These are phyloP conservation scores for Vachellia pachyceras DNA, from an alignment of 306 rosid genomes.

Conservation along the genomic window DNA sequence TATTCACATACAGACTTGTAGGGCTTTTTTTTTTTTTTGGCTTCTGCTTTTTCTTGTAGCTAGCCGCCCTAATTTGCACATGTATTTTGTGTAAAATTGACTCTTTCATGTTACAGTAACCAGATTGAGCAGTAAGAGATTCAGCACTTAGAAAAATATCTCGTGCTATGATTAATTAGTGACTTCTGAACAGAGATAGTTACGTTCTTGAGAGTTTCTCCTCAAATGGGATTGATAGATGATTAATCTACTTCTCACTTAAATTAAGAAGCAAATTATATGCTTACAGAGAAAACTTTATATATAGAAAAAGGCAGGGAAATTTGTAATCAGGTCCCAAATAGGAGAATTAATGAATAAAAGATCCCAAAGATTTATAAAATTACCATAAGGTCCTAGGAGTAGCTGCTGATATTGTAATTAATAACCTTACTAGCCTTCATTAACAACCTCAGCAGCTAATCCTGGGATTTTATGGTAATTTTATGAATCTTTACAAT, in stretches of 20 bases:
- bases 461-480: too few relatives aligned
- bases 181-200: not conserved
- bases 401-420: too few relatives aligned
- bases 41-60: slow-evolving; percentile 5
- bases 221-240: not conserved
- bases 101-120: not conserved
- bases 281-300: too few relatives aligned
- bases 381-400: too few relatives aligned
- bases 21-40: not conserved
- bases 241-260: not conserved
- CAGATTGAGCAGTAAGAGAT: not conserved
- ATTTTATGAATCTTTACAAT: too few relatives aligned
- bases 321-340: too few relatives aligned
- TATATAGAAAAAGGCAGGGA: too few relatives aligned
- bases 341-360: too few relatives aligned
- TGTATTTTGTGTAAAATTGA: not conserved
- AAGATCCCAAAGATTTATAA: too few relatives aligned
- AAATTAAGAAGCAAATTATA: too few relatives aligned
- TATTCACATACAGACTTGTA: slow-evolving; percentile 1
- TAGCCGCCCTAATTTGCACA: slow-evolving; percentile 23
- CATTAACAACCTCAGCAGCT: too few relatives aligned
- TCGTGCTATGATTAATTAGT: not conserved
- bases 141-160: not conserved
- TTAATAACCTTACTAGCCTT: too few relatives aligned
- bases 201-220: not conserved